phyloP scores from a whole-genome alignment of 805 yeast species.

The Pichia ethanolica region DNA sequence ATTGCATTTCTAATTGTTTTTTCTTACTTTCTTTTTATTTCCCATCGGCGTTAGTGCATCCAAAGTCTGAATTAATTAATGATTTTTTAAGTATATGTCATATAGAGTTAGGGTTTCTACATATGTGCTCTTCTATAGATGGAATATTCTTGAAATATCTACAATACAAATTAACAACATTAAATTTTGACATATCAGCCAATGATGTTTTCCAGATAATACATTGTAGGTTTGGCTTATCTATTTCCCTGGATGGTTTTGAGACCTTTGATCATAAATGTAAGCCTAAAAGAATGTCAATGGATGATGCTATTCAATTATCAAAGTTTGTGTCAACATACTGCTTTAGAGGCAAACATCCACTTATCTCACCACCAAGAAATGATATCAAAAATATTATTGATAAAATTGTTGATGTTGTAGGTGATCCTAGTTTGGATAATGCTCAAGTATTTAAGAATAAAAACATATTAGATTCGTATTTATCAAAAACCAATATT shows the following conservation, averaged over 20 bases:
- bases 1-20: slow-evolving; percentile 33
- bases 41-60: slow-evolving; percentile 11
- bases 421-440: slow-evolving; percentile 56
- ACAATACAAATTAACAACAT: slow-evolving; percentile 43
- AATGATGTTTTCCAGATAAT: slow-evolving; percentile 70
- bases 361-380: slow-evolving; percentile 51
- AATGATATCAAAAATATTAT: slow-evolving; percentile 66
- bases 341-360: slow-evolving; percentile 50
- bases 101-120: slow-evolving; percentile 60
- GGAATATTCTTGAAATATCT: slow-evolving; percentile 58
- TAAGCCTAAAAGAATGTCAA: slow-evolving; percentile 31
- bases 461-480: slow-evolving; percentile 36
- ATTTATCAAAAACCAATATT: slow-evolving; percentile 37
- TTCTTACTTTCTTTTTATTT: slow-evolving; percentile 35
- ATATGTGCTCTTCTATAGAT: slow-evolving; percentile 57
- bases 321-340: slow-evolving; percentile 45
- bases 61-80: slow-evolving; percentile 24
- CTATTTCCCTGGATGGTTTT: slow-evolving; percentile 50
- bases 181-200: slow-evolving; percentile 43
- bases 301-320: slow-evolving; percentile 28
- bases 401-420: slow-evolving; percentile 61
- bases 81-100: slow-evolving; percentile 59
- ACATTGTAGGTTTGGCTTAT: slow-evolving; percentile 69
- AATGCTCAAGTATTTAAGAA: slow-evolving; percentile 41
- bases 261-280: slow-evolving; percentile 63